These are phyloP conservation scores for Phytophthora rubi DNA, from an alignment of 352 stramenopile species.

Conservation along the genomic window DNA sequence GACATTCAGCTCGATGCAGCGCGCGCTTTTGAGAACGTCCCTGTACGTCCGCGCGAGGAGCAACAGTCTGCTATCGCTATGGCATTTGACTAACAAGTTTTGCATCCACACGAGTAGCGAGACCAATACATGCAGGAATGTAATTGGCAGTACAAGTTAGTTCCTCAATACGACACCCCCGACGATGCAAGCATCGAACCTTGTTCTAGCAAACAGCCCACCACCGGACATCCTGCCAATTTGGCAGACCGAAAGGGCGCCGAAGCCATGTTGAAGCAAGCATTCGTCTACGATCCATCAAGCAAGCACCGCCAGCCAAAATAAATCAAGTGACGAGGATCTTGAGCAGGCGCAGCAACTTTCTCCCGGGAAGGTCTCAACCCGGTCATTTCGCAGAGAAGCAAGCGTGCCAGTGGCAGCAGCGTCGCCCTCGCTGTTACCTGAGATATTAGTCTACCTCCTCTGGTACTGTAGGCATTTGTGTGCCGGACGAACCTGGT, in stretches of 20 bases:
- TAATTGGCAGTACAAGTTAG: too few species aligned
- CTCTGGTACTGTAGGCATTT: too few species aligned
- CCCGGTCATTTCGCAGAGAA: not conserved
- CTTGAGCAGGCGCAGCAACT: constrained; percentile 5
- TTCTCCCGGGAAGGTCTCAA: not conserved
- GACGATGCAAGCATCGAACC: too few species aligned
- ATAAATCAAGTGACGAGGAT: constrained; percentile 11
- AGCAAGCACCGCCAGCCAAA: not conserved
- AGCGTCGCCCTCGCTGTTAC: too few species aligned
- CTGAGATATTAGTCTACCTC: too few species aligned
- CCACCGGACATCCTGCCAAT: too few species aligned
- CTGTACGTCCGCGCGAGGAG: not conserved
- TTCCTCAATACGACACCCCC: too few species aligned
- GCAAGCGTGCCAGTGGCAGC: not conserved
- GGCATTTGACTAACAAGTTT: constrained; percentile 24
- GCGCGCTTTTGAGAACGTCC: constrained; percentile 14
- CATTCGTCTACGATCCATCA: constrained; percentile 5
- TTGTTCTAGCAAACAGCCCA: too few species aligned
- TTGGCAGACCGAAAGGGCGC: not conserved
- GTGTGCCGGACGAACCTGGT: too few species aligned
- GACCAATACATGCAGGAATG: constrained; percentile 1
- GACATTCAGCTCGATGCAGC: constrained; percentile 14
- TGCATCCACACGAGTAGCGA: not conserved
- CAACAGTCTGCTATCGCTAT: constrained; percentile 9
- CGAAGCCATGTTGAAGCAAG: not conserved